These are phyloP conservation scores for Hyaloperonospora brassicae DNA, from an alignment of 352 stramenopile species.

Conservation along the genomic window DNA sequence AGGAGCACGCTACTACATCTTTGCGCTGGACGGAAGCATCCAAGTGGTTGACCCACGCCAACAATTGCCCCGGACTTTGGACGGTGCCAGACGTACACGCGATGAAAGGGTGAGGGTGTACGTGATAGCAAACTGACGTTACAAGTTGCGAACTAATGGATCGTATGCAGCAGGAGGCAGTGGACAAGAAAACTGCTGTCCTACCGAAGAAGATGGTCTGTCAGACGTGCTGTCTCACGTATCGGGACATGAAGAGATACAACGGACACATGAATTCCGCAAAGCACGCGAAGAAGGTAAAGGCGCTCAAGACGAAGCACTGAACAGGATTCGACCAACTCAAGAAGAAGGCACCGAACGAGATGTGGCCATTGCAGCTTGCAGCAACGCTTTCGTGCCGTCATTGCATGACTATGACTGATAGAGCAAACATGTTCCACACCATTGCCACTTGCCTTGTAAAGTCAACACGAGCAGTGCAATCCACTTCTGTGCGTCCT, in stretches of 20 bases:
- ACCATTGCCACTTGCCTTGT: too few relatives aligned
- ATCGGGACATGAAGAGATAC: slow-evolving; percentile 71
- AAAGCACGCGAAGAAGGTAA: slow-evolving; percentile 71
- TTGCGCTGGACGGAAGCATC: slow-evolving; percentile 34
- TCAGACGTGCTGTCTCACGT: slow-evolving; percentile 45
- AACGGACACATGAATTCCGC: slow-evolving; percentile 83
- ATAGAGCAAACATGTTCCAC: too few relatives aligned
- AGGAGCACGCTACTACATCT: slow-evolving; percentile 64
- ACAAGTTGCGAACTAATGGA: slow-evolving; percentile 1
- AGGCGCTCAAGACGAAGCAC: slow-evolving; percentile 46
- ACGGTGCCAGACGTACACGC: not conserved
- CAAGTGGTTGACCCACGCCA: slow-evolving; percentile 25
- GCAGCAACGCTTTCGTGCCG: too few relatives aligned
- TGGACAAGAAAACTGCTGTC: slow-evolving; percentile 15
- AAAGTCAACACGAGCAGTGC: too few relatives aligned
- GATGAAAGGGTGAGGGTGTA: slow-evolving; percentile 14
- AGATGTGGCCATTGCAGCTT: too few relatives aligned
- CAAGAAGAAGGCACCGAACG: too few relatives aligned
- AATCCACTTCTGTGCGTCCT: too few relatives aligned
- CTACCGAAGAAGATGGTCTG: slow-evolving; percentile 31
- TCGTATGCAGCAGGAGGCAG: slow-evolving; percentile 6
- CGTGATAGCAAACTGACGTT: not conserved
- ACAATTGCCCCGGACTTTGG: not conserved
- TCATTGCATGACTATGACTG: too few relatives aligned
- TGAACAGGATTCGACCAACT: slow-evolving; percentile 3